These are phyloP conservation scores for Gaillardinia entomophila DNA, from an alignment of 805 yeast species.

Conservation along the genomic window DNA sequence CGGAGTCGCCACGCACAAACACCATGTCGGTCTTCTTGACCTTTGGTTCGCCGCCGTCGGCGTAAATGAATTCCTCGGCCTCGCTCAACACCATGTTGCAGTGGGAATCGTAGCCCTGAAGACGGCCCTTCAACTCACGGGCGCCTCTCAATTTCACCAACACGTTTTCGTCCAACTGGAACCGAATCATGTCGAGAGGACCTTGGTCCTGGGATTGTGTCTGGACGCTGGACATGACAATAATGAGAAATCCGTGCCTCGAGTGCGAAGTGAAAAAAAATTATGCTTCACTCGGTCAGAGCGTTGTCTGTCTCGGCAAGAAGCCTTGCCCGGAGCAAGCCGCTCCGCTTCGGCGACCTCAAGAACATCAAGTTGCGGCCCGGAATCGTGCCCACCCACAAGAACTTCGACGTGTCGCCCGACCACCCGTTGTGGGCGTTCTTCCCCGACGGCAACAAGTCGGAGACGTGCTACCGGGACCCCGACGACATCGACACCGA, in stretches of 20 bases:
- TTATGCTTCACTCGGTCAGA: not conserved
- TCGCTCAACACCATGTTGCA: conserved; percentile 94
- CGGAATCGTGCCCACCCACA: conserved; percentile 80
- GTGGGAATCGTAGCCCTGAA: conserved; percentile 94
- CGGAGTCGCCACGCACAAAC: conserved; percentile 97
- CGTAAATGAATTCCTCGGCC: conserved; percentile 77
- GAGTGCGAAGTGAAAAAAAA: not conserved
- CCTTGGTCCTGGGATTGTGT: conserved; percentile 42
- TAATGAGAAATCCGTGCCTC: conserved; percentile 26
- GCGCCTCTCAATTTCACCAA: conserved; percentile 90
- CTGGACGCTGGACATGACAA: conserved; percentile 25
- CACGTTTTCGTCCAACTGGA: conserved; percentile 80
- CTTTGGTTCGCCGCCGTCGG: conserved; percentile 38
- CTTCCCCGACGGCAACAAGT: conserved; percentile 49
- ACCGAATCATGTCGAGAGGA: conserved; percentile 86
- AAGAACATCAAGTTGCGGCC: conserved; percentile 54
- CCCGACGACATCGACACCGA: conserved; percentile 44
- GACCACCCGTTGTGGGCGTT: conserved; percentile 96
- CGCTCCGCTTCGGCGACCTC: conserved; percentile 14
- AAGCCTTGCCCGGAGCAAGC: conserved; percentile 9
- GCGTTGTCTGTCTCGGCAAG: conserved; percentile 3
- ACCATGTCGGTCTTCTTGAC: conserved; percentile 74
- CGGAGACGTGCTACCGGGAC: conserved; percentile 51
- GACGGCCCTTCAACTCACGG: conserved; percentile 81
- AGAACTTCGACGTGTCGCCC: conserved; percentile 65